A percentile compares a stretch with the other conserved stretches of the same genome.
Evolutionary conservation across 164 flowering plant species (phyloP).

Genomic region (Sextonia rubra): DNA sequence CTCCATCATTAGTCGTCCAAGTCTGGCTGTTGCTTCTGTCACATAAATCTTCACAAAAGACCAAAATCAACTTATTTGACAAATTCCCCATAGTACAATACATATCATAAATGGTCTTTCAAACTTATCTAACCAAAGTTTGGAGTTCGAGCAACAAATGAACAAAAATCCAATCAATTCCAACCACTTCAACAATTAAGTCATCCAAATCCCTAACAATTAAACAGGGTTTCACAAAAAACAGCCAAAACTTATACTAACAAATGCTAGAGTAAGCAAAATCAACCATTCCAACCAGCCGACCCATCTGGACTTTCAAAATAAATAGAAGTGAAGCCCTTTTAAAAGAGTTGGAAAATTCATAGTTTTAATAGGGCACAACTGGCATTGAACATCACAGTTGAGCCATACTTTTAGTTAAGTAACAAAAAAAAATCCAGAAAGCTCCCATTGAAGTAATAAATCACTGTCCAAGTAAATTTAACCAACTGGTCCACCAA

Average conservation of each 20-base stretch:
- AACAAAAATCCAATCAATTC: neutral
- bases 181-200: neutral
- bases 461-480: no score
- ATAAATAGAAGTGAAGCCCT: no score
- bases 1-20: conserved; percentile 84
- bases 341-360: no score
- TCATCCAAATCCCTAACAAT: neutral
- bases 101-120: neutral
- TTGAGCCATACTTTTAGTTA: no score
- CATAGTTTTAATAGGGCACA: no score
- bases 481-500: no score
- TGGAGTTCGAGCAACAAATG: neutral
- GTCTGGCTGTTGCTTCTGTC: conserved; percentile 64
- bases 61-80: conserved; percentile 7
- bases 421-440: no score
- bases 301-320: neutral
- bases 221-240: neutral
- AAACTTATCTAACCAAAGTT: neutral
- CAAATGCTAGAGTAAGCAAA: neutral
- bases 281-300: neutral
- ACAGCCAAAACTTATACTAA: neutral
- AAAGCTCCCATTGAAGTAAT: no score
- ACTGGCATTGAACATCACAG: no score
- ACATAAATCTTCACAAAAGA: conserved; percentile 53
- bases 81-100: conserved; percentile 2